phyloP scores from a whole-genome alignment of 805 yeast genomes.

The Candida dendrica region DNA sequence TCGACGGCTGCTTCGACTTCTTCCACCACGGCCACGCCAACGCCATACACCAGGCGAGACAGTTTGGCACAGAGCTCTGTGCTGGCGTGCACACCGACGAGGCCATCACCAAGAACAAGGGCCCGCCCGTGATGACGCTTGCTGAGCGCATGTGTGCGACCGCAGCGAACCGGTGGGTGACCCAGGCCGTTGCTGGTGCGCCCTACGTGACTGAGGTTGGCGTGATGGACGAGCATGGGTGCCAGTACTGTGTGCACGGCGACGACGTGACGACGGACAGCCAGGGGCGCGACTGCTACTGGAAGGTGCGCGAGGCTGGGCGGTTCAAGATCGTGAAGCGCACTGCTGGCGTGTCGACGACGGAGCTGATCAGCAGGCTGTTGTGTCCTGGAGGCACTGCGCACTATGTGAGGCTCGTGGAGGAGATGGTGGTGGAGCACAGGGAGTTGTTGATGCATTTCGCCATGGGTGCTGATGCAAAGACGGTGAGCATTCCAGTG shows the following conservation, averaged over 20 bases:
- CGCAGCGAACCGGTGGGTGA: constrained; percentile 85
- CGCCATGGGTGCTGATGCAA: constrained; percentile 60
- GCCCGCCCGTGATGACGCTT: constrained; percentile 87
- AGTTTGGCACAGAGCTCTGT: constrained; percentile 62
- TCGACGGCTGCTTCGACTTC: constrained; percentile 97
- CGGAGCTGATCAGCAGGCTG: constrained; percentile 90
- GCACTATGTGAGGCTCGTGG: constrained; percentile 10
- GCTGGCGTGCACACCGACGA: constrained; percentile 94
- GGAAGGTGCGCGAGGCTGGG: constrained; percentile 75
- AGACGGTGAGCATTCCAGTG: constrained; percentile 42
- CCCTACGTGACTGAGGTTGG: constrained; percentile 90
- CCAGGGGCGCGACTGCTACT: constrained; percentile 89
- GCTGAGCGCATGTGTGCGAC: constrained; percentile 81
- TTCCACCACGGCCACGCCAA: constrained; percentile 97
- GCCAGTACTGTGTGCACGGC: constrained; percentile 95
- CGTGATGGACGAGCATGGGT: constrained; percentile 66
- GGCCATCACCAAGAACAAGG: constrained; percentile 77
- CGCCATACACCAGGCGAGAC: constrained; percentile 89
- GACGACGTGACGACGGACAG: constrained; percentile 98
- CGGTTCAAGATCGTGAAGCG: constrained; percentile 86
- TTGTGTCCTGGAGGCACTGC: constrained; percentile 27
- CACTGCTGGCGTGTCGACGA: constrained; percentile 90
- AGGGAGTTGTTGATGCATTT: constrained; percentile 34
- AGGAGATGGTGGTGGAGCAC: constrained; percentile 3
- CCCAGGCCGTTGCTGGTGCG: constrained; percentile 62